Evolutionary conservation across 106 monocot species (phyloP), one percentile per base, ranked within the genome.

Genomic region (Triglochin maritima): DNA sequence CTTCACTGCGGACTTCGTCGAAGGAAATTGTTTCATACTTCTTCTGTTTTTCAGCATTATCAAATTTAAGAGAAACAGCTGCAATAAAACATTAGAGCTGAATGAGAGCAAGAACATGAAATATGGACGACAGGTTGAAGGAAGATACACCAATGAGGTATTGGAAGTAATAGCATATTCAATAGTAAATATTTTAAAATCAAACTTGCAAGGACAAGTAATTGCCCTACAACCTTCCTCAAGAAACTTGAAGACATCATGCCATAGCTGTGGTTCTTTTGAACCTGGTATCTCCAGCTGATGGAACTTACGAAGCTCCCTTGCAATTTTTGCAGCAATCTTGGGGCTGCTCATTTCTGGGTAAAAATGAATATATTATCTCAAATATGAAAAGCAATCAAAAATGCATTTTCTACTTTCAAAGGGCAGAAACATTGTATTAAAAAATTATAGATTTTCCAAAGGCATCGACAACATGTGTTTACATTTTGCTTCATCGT

Each of bases 191-290:
- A 29, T 29, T 29, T 29, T 29, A 29, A 29, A 29, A 29, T 29
- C 29, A 29, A 29, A 29, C 29, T 29, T 29, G 29, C 29, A 29
- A 29, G 29, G 29, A 29, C 29, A 29, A 29, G 29, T 29, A 29
- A 29, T 29, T 29, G 29, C 29, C 29, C 29, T 29, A 29, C 29
- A 29, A 96, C 96, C 91, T 88, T 88, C 69, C 56, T 84, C 72
- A 17, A 91, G 60, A 64, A 96, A 96, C 67, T 82, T 96, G 56
- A 57, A 80, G 51, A 88, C 72, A 77, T 88, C 91, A 65, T 72
- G 78, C 96, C 96, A 96, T 53, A 96, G 67, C 69, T 91, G 88
- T 76, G 96, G 86, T 70, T 86, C 86, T 80, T 60, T 91, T 50
- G 88, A 79, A 63, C 85, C 81, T 43, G 86, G 84, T 76, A 96